phyloP scores from a whole-genome alignment of 805 yeast genomes.

The Metschnikowia borealis region DNA sequence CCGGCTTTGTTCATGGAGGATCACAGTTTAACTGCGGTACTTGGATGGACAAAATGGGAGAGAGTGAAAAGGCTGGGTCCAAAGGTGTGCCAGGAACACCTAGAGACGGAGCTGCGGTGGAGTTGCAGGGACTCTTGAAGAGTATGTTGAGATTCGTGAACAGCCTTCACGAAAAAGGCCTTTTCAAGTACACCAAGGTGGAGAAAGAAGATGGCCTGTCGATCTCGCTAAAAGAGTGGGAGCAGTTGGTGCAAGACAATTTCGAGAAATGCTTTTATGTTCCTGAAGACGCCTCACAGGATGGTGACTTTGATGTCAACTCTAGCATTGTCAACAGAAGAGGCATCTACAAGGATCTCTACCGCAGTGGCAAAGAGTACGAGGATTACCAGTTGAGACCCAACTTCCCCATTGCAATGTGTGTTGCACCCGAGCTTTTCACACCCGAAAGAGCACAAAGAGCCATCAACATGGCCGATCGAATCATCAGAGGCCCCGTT shows the following conservation, averaged over 20 bases:
- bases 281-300: constrained; percentile 64
- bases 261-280: constrained; percentile 79
- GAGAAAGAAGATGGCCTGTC: constrained; percentile 52
- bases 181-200: constrained; percentile 58
- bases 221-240: constrained; percentile 68
- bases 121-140: constrained; percentile 83
- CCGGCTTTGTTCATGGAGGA: constrained; percentile 88
- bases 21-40: constrained; percentile 94
- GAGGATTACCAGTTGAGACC: constrained; percentile 94
- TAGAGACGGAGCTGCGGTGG: constrained; percentile 94
- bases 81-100: constrained; percentile 98
- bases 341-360: constrained; percentile 90
- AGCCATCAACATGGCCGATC: constrained; percentile 74
- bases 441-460: constrained; percentile 52
- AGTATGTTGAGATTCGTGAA: constrained; percentile 79
- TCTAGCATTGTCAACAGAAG: constrained; percentile 71
- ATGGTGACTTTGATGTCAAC: constrained; percentile 58
- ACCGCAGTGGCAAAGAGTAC: constrained; percentile 74
- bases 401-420: constrained; percentile 87
- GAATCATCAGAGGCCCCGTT: constrained; percentile 74
- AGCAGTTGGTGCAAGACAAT: constrained; percentile 57
- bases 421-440: constrained; percentile 93
- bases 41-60: constrained; percentile 99
- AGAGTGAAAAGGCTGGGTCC: constrained; percentile 73
- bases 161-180: constrained; percentile 48